Evolutionary conservation across 2,329 filamentous ascomycete genomes (phyloP), one percentile per base, ranked within the genome.

Genomic region (Chaetomiaceae sp.): DNA sequence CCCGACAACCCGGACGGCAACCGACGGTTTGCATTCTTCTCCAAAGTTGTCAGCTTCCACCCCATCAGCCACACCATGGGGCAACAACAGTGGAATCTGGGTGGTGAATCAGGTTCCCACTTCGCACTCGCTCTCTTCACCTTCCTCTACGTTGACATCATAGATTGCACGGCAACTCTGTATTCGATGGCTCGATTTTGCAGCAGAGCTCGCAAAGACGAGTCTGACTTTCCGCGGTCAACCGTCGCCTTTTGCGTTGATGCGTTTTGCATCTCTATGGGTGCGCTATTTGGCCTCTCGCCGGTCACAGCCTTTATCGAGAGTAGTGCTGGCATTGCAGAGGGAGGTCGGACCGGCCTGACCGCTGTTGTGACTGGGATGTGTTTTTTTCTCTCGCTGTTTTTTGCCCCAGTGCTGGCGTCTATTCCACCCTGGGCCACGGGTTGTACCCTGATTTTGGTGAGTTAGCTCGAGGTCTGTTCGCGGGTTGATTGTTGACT

Each of bases 171-270:
- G 0, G 87, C 86, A 37, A 90, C 86, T 0, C 72, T 90, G 33
- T 90, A 89, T 70, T 87, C 85, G n/a, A 90, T 90, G 86, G 87
- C 86, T 1, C 83, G 85, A 20, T 89, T 89, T 70, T 84, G 81
- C 56, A 62, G 62, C 60, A 87, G 60, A 77, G 85, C 64, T 69
- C 78, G 60, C 3, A 55, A 59, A 16, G 75, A 80, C 41, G 82
- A 86, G 82, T 46, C 85, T n/a, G 89, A 95, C 66, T 96, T 96
- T 58, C 89, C 91, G 48, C 85, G 89, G 36, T 91, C 87, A 2
- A 89, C 90, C 1, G 72, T 92, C 29, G 90, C 90, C 1, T 90
- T 89, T 67, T 86, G 80, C 61, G 82, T 80, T 3, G 86, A 90
- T 59, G 86, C 86, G 1, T 69, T 84, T 13, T 84, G 83, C 55